Evolutionary conservation across 2,329 filamentous ascomycete genomes (phyloP), one percentile per base, ranked within the genome.

Genomic region (Pseudogymnoascus sp.): DNA sequence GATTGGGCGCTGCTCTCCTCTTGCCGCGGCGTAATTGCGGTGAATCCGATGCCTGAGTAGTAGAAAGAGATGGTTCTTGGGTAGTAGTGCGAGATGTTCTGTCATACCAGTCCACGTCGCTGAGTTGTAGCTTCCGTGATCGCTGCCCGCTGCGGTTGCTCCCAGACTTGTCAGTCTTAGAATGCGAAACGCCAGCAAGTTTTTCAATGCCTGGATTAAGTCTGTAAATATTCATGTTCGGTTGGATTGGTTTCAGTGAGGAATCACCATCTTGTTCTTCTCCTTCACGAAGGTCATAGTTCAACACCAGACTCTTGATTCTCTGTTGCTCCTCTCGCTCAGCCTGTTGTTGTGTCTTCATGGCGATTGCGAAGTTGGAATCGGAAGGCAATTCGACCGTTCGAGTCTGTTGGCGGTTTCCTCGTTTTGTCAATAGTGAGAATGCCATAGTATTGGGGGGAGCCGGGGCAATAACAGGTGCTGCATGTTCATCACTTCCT

Each of bases 241-340:
- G 74, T 68, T 69, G 70, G 65, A 77, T 77, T 72, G 80, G 75
- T 72, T 69, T 68, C 69, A 74, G 70, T 73, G 72, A 68, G 69
- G 69, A 75, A 72, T 85, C 83, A 95, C 91, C 88, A 79, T 94
- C 90, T 71, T 81, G 77, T 67, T 92, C 87, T 72, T 95, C 90
- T 68, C 80, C 87, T 71, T 95, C 92, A 60, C 91, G 87, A 72
- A 96, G 85, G 76, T 99, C 94, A 72, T 97, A 96, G 75, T 97
- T 97, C 69, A 99, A 80, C 61, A 99, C 94, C 52, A 99, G 81
- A 71, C 91, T 96, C 79, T 99, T 99, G 84, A 99, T 99, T 66
- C 94, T 90, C 74, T 97, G 92, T 74, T 99, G 93, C 74, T 99
- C 95, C 72, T 96, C 94, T 61, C 89, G 88, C 73, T 97, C 93